Evolutionary conservation across 306 rosid species (phyloP), one percentile per base, ranked within the genome.

Genomic region (Inga laurina): DNA sequence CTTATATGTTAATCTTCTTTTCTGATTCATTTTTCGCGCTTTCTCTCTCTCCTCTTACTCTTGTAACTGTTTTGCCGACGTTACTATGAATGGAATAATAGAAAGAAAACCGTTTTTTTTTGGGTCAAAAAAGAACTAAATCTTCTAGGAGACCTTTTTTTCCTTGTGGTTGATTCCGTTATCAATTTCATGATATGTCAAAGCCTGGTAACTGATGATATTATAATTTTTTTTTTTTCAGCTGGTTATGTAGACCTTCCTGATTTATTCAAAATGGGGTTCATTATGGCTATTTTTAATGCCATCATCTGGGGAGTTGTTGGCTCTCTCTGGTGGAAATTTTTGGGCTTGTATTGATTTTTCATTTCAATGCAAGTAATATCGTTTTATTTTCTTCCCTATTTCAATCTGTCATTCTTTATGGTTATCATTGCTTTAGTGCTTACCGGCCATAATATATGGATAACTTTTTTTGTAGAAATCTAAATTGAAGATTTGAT

Each of bases 391-490:
- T 51, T 51, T 15, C 5, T 15, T 10, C 56, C 7, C 15, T 51
- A 4, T 51, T 51, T 51, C 21, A 51, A 3, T 51, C 19, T 5
- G 6, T 11, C 21, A 51, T 14, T 86, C 48, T 61, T 37, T 57
- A 39, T 51, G 37, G 46, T 54, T 70, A 72, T 68, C 56, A 45
- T 72, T 82, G 83, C 76, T 39, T 77, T 77, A 81, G 76, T 82
- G 35, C 46, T 75, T 85, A 75, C 82, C 57, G 45, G 83, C 27
- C 49, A n/a, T 61, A 75, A 41, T 41, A 77, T 41, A 62, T n/a
- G 41, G 57, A 73, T 64, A 41, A 68, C 41, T 84, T 52, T 73
- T 85, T 82, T 13, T 45, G 61, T 45, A 72, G 62, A 82, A 72
- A 78, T 77, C 80, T 9, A 73, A 73, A 56, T 66, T 48, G 44